Conservation (phyloP, 2,329 filamentous ascomycete genomes). For the Penicillium sp. region DNA sequence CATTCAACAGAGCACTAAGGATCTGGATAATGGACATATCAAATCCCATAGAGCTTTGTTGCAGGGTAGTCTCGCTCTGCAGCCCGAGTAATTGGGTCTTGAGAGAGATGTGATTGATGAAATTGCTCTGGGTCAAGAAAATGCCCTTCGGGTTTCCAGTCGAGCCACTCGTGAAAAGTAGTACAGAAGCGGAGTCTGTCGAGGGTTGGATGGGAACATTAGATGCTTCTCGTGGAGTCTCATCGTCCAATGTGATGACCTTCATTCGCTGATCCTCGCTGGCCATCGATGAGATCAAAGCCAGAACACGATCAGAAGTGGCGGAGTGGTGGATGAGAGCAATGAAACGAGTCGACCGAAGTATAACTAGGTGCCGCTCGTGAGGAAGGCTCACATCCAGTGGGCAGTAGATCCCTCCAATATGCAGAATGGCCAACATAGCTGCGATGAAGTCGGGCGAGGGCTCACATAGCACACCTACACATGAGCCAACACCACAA, state of each 20-base stretch:
- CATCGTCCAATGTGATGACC: background rate
- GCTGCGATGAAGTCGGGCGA: slow-evolving; percentile 1
- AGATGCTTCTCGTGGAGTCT: background rate
- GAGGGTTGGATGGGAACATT: background rate
- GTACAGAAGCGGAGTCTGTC: no score
- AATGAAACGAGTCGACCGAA: background rate
- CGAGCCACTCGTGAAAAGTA: slow-evolving; percentile 7
- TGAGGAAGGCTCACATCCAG: slow-evolving; percentile 5
- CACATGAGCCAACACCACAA: no score
- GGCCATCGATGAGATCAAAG: no score
- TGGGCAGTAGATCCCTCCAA: slow-evolving; percentile 15
- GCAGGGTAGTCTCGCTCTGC: background rate
- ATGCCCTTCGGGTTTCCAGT: slow-evolving; percentile 8
- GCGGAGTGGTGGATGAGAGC: background rate
- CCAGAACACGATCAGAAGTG: background rate
- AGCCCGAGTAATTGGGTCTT: background rate
- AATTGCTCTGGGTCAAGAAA: background rate
- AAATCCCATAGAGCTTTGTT: slow-evolving; percentile 14
- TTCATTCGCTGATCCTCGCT: background rate
- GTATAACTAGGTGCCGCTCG: no score
- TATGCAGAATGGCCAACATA: slow-evolving; percentile 10
- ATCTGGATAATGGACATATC: slow-evolving; percentile 11
- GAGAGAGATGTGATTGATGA: background rate
- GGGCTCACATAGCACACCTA: no score
- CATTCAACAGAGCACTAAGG: slow-evolving; percentile 5